Conservation (phyloP, 805 yeast genomes). For the Zygotorulaspora sp. region DNA sequence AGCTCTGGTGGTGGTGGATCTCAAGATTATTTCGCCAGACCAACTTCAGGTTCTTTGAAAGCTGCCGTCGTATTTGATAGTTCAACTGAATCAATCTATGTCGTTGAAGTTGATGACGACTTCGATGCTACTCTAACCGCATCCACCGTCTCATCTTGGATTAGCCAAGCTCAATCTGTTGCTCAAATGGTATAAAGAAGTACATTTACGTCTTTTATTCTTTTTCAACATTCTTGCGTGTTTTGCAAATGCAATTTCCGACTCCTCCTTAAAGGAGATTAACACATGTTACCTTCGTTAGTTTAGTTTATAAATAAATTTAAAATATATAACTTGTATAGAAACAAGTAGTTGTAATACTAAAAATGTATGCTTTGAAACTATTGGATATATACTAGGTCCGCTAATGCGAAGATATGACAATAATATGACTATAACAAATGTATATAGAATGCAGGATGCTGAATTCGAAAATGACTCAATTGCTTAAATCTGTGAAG, state of each 20-base stretch:
- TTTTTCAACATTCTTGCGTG: too few relatives aligned
- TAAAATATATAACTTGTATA: background rate
- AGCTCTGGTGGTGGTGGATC: conserved; percentile 81
- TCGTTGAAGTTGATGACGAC: conserved; percentile 57
- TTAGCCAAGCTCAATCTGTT: conserved; percentile 46
- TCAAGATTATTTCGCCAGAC: conserved; percentile 83
- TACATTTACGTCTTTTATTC: too few relatives aligned
- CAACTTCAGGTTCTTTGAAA: conserved; percentile 68
- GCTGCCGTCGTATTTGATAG: conserved; percentile 83
- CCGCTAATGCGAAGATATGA: background rate
- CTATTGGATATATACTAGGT: too few relatives aligned
- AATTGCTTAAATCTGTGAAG: conserved; percentile 18
- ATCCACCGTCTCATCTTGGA: conserved; percentile 59
- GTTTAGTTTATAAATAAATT: background rate
- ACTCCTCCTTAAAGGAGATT: too few relatives aligned
- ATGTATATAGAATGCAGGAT: too few relatives aligned
- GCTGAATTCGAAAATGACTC: too few relatives aligned
- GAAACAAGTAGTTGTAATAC: conserved; percentile 2
- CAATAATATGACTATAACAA: conserved; percentile 3
- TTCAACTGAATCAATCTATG: conserved; percentile 43
- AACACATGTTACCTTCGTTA: too few relatives aligned
- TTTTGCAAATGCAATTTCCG: background rate
- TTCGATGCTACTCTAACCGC: conserved; percentile 52
- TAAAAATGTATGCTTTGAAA: too few relatives aligned
- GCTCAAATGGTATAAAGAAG: conserved; percentile 32